Base-by-base conservation (phyloP, 23 red algal genomes). In the Gracilaria gracilis region DNA sequence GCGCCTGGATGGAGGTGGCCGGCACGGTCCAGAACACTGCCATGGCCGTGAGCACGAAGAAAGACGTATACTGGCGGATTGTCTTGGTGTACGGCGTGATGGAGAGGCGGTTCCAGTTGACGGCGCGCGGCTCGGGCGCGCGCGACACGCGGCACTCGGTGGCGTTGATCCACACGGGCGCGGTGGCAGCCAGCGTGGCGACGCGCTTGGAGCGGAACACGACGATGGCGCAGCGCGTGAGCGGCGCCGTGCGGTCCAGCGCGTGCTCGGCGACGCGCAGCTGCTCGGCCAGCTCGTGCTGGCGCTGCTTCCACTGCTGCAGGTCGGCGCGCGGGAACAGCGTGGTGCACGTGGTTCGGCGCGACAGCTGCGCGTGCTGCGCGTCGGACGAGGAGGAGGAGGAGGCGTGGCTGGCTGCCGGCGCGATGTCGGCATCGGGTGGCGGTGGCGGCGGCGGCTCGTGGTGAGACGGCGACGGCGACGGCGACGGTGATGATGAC, bases 91-190 rank as follows among this genome's bases (percentile, higher is more conserved):
- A 82, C 57, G 50, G 59, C 20, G 70, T 59, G 33, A 67, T 70
- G 16, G 51, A 48, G 36, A 95, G 44, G 34, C 83, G 84, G 33
- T 82, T 85, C 92, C 92, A 95, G 57, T 88, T 88, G 38, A 95
- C 84, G 17, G 71, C 92, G 0, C 58, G 35, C 4, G 92, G 92
- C 44, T 94, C 82, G 0, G 92, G 57, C 1, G 92, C 92, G 15
- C 82, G 67, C 1, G 64, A 64, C 24, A 94, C 73, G 12, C 40
- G 57, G 12, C 62, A 85, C 23, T 85, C 61, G 25, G 49, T 61
- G 39, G 67, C 61, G 15, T 49, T 73, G 28, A 71, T 29, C 67
- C 69, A 69, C 4, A 94, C 54, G 2, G 82, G 82, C 19, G 83
- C 77, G 14, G 82, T 76, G 35, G 73, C 92, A 16, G 92, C 92